Percentiles rank a stretch among this genome's conserved stretches.
Conservation (phyloP, 1,284 basidiomycete genomes). For the Xanthoconium separans region DNA sequence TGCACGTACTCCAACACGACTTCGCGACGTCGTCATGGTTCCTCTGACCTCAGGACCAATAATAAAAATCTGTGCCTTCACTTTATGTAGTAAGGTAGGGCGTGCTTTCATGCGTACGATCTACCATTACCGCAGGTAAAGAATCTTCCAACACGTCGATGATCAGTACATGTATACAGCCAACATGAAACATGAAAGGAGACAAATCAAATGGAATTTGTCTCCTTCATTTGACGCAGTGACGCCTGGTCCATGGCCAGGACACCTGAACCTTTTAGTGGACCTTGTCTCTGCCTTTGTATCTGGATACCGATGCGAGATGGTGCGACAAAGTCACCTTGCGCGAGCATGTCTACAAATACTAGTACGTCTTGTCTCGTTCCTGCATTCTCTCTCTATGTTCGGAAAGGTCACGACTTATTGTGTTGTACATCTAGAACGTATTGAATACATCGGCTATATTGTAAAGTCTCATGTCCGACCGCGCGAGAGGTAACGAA, state of each 20-base stretch:
- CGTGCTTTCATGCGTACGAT: no score
- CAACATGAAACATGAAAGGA: no score
- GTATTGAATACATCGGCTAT: not conserved
- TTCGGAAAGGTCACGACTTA: not conserved
- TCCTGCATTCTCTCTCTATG: not conserved
- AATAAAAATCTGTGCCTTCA: no score
- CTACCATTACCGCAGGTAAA: no score
- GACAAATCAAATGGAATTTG: no score
- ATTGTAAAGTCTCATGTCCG: not conserved
- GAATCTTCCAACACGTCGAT: no score
- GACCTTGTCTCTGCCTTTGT: no score
- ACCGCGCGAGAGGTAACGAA: not conserved
- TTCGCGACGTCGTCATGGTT: no score
- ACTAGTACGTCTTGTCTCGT: not conserved
- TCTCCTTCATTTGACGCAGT: conserved; percentile 7
- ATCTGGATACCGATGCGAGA: not conserved
- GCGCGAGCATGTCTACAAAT: not conserved
- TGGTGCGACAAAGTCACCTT: not conserved
- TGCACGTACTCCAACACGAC: no score
- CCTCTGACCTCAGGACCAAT: no score
- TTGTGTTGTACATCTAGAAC: not conserved
- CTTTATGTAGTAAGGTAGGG: no score
- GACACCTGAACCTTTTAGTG: not conserved
- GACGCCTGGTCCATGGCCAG: no score
- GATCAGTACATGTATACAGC: not conserved